A percentile compares a stretch with the other conserved stretches of the same genome.
Evolutionary conservation across 192 early-diverging fungal genomes (phyloP).

Genomic region (Coemansia asiatica): DNA sequence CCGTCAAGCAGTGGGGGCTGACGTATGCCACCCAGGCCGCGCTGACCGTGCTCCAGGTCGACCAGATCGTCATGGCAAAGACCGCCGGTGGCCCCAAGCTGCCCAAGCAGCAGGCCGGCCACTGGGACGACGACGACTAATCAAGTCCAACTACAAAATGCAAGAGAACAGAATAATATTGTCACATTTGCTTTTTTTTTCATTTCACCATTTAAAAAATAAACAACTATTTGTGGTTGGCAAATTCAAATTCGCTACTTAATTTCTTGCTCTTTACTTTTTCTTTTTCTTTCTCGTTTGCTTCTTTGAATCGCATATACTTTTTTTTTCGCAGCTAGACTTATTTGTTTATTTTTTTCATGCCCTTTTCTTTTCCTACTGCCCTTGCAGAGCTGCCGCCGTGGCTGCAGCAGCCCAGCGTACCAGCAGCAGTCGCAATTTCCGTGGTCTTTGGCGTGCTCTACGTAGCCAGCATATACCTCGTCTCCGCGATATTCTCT

Average conservation of each 20-base stretch:
- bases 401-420: constrained; percentile 8
- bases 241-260: not conserved
- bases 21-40: constrained; percentile 90
- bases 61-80: constrained; percentile 99
- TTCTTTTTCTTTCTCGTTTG: not conserved
- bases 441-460: constrained; percentile 22
- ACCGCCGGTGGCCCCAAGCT: constrained; percentile 92
- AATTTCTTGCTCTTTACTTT: not conserved
- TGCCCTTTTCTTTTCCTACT: not conserved
- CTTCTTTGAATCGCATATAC: not conserved
- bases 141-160: not conserved
- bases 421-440: constrained; percentile 10
- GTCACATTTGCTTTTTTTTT: no score
- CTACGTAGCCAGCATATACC: constrained; percentile 37
- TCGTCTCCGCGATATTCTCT: constrained; percentile 16
- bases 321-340: not conserved
- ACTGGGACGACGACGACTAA: constrained; percentile 79
- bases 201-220: not conserved
- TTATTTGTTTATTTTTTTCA: not conserved
- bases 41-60: constrained; percentile 90
- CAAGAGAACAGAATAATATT: no score
- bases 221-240: no score
- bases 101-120: constrained; percentile 70
- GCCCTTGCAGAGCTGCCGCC: not conserved
- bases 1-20: constrained; percentile 85